phyloP scores from a whole-genome alignment of 345 rosid species.

The Eutrema heterophyllum region DNA sequence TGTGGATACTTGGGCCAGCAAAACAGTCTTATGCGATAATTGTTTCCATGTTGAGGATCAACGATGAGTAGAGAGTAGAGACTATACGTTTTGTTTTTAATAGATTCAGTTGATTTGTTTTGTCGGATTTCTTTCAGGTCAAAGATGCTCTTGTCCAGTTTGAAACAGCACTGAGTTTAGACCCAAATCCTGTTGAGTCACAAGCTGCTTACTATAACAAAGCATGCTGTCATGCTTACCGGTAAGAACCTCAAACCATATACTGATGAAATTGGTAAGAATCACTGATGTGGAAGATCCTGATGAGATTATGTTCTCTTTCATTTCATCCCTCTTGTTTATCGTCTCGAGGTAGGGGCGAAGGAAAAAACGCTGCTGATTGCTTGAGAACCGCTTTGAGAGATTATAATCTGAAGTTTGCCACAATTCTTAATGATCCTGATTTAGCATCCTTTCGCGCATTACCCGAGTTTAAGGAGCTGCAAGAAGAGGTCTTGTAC shows the following conservation, averaged over 20 bases:
- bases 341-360: constrained; percentile 52
- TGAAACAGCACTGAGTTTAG: constrained; percentile 70
- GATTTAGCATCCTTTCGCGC: constrained; percentile 93
- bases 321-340: neutral
- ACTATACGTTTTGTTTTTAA: neutral
- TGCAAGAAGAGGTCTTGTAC: constrained; percentile 80
- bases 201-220: constrained; percentile 96
- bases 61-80: no score
- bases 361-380: constrained; percentile 81
- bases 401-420: constrained; percentile 86
- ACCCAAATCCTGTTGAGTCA: constrained; percentile 71
- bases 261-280: neutral
- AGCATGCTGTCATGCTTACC: constrained; percentile 90
- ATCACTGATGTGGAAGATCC: neutral
- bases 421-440: constrained; percentile 91
- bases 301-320: neutral
- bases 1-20: no score
- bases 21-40: no score
- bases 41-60: no score
- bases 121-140: constrained; percentile 45
- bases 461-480: constrained; percentile 86
- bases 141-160: constrained; percentile 80
- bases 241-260: constrained; percentile 32
- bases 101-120: neutral
- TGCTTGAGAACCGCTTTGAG: constrained; percentile 75